Conservation (phyloP, 768 basidiomycete species). For the Boletus rubescentipes region DNA sequence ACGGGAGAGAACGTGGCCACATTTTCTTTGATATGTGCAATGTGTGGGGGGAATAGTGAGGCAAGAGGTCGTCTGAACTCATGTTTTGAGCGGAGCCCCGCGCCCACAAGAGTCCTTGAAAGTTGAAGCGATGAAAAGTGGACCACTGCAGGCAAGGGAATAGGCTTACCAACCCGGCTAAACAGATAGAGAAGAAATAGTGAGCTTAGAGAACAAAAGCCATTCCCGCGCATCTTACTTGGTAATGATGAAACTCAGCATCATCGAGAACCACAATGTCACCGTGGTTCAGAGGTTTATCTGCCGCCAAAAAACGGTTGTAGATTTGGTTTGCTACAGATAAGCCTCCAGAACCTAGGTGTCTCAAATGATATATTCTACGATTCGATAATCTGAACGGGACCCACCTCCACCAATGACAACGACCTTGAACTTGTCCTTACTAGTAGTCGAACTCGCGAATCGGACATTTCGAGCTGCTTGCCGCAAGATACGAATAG, state of each 20-base stretch:
- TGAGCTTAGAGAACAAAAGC: constrained; percentile 3
- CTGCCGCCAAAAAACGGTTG: constrained; percentile 70
- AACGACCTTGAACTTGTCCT: constrained; percentile 74
- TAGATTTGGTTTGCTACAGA: constrained; percentile 87
- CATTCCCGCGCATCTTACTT: constrained; percentile 42
- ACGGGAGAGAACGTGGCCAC: constrained; percentile 75
- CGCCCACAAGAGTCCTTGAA: constrained; percentile 84
- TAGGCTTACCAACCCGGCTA: constrained; percentile 84
- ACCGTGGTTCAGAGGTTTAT: constrained; percentile 61
- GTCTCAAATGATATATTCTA: constrained; percentile 4
- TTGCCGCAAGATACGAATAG: constrained; percentile 3
- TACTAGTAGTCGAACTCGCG: constrained; percentile 28
- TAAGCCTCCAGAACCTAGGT: constrained; percentile 75
- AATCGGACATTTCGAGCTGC: constrained; percentile 15
- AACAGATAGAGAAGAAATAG: not conserved
- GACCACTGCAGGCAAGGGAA: not conserved
- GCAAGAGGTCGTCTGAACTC: constrained; percentile 64
- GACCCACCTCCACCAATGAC: constrained; percentile 82
- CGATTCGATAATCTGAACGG: not conserved
- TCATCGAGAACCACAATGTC: constrained; percentile 89
- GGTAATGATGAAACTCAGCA: constrained; percentile 82
- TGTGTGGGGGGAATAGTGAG: constrained; percentile 71
- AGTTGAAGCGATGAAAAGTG: constrained; percentile 37
- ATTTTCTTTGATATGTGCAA: constrained; percentile 68
- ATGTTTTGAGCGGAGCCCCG: constrained; percentile 75